Percentiles rank a stretch among this genome's conserved stretches.
These are phyloP conservation scores for Pleurozium schreberi DNA, from an alignment of 225 moss, liverwort and hornwort genomes.

Conservation along the genomic window DNA sequence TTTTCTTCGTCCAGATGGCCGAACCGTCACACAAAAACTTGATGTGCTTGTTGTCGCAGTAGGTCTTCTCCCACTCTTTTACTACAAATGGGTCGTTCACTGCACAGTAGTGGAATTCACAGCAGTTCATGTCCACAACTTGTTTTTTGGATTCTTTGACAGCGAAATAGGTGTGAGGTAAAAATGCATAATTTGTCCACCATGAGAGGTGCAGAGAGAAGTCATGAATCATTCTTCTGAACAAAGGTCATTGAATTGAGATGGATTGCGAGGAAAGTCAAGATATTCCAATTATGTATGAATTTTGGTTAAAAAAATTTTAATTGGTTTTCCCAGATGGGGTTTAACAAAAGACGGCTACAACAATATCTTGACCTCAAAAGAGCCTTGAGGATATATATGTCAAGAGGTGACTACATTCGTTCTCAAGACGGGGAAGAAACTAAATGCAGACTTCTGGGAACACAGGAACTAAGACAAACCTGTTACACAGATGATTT, in stretches of 20 bases:
- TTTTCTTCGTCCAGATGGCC: constrained; percentile 59
- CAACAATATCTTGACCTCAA: too few species aligned
- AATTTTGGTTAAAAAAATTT: neutral
- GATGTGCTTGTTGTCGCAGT: constrained; percentile 28
- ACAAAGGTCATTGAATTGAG: neutral
- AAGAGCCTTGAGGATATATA: neutral
- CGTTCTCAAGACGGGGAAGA: neutral
- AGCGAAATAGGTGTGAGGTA: neutral
- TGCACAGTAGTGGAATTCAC: neutral
- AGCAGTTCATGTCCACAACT: neutral
- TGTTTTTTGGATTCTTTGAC: neutral
- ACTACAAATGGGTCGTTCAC: constrained; percentile 78
- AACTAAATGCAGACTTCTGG: neutral
- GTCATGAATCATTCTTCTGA: neutral
- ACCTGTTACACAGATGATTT: constrained; percentile 79
- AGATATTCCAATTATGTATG: neutral
- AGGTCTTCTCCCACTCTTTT: constrained; percentile 80
- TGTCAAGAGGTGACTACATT: neutral
- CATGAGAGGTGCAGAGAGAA: neutral
- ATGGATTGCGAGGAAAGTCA: neutral
- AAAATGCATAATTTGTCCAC: neutral
- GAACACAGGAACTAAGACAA: neutral
- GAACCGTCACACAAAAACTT: constrained; percentile 68
- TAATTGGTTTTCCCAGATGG: neutral
- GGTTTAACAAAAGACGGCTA: too few species aligned